These are phyloP conservation scores for Colletotrichum tropicale DNA, from an alignment of 2,329 filamentous ascomycete species.

Conservation along the genomic window DNA sequence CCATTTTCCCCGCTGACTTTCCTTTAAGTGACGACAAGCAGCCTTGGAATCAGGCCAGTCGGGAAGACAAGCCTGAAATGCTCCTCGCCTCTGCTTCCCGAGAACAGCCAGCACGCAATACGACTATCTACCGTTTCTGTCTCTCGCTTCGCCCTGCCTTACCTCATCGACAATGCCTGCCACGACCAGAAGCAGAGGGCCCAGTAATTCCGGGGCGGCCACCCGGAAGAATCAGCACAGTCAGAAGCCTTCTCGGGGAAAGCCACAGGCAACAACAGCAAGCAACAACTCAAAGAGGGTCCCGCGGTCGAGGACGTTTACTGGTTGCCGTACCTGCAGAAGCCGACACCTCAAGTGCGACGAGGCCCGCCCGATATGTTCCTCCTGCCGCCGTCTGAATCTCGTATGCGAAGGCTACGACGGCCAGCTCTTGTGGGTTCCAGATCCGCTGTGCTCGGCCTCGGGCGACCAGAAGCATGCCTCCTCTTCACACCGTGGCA, in stretches of 20 bases:
- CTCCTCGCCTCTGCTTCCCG: not conserved
- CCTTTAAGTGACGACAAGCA: not conserved
- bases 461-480: not conserved
- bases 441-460: conserved; percentile 25
- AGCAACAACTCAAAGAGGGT: not conserved
- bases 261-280: not conserved
- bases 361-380: conserved; percentile 42
- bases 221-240: not conserved
- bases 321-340: conserved; percentile 36
- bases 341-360: conserved; percentile 50
- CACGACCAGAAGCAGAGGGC: not conserved
- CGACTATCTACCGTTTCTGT: not conserved
- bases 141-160: not conserved
- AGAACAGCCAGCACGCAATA: not conserved
- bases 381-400: conserved; percentile 37
- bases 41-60: not conserved
- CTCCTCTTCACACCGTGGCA: conserved; percentile 8
- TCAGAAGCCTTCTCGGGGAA: not conserved
- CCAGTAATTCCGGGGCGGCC: not conserved
- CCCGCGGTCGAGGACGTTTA: conserved; percentile 29
- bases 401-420: conserved; percentile 44
- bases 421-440: conserved; percentile 35
- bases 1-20: not conserved
- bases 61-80: not conserved
- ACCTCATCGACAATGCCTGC: not conserved